phyloP scores from a whole-genome alignment of 345 rosid genomes.

The Zanthoxylum bungeanum region DNA sequence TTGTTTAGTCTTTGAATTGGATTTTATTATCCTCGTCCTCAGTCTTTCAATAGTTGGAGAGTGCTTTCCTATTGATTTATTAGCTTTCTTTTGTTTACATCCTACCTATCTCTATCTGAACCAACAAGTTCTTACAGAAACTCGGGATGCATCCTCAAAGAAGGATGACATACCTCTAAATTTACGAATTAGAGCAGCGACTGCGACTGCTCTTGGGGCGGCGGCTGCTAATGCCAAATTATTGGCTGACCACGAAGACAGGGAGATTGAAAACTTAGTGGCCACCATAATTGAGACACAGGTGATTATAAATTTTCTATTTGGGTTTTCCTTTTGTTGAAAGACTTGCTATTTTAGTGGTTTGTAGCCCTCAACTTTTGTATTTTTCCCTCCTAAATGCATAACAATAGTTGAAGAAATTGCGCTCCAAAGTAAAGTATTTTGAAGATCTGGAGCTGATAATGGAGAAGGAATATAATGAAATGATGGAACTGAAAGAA shows the following conservation, averaged over 20 bases:
- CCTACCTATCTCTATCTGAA: conserved; percentile 5
- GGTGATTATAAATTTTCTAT: conserved; percentile 33
- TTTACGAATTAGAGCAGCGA: conserved; percentile 67
- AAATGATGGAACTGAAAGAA: conserved; percentile 51
- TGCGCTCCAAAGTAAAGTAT: conserved; percentile 62
- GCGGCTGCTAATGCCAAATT: conserved; percentile 78
- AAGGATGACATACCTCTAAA: conserved; percentile 51
- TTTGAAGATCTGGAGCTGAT: conserved; percentile 62
- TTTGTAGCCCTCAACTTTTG: conserved; percentile 10
- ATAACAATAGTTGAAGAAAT: conserved; percentile 60
- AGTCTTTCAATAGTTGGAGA: background rate
- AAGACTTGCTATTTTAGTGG: background rate
- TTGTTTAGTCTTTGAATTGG: background rate
- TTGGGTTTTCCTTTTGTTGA: conserved; percentile 5
- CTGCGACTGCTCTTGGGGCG: conserved; percentile 76
- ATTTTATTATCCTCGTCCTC: background rate
- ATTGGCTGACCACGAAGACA: conserved; percentile 86
- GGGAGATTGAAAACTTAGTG: conserved; percentile 61
- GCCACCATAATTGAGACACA: conserved; percentile 67
- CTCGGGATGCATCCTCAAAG: conserved; percentile 28
- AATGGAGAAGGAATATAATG: conserved; percentile 71
- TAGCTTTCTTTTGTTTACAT: background rate
- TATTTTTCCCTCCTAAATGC: conserved; percentile 10
- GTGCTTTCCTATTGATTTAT: background rate
- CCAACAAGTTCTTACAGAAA: conserved; percentile 33